Conservation (phyloP, 2,329 filamentous ascomycete species). For the Lachnellula suecica region DNA sequence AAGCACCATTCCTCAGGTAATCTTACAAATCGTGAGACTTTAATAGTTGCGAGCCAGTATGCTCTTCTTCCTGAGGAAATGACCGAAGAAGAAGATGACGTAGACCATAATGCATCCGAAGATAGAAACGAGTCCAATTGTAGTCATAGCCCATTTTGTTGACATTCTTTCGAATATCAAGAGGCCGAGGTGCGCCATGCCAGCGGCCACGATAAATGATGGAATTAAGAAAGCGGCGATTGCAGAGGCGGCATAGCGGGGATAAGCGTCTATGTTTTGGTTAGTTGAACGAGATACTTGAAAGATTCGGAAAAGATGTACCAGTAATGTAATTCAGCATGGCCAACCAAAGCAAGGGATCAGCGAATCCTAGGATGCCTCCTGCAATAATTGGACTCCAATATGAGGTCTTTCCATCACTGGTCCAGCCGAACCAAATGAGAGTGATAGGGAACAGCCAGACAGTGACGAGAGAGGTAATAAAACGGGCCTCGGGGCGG, state of each 20-base stretch:
- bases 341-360: conserved; percentile 42
- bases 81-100: conserved; percentile 41
- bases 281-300: background rate
- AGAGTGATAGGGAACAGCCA: conserved; percentile 43
- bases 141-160: conserved; percentile 42
- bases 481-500: conserved; percentile 41
- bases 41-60: conserved; percentile 36
- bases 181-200: conserved; percentile 38
- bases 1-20: too few species aligned
- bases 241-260: conserved; percentile 40
- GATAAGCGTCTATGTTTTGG: conserved; percentile 36
- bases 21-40: too few species aligned
- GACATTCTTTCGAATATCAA: conserved; percentile 35
- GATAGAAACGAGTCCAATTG: conserved; percentile 40
- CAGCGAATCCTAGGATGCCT: conserved; percentile 39
- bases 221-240: conserved; percentile 44
- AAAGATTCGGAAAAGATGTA: conserved; percentile 2
- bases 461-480: conserved; percentile 40
- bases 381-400: conserved; percentile 42
- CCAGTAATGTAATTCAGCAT: conserved; percentile 44
- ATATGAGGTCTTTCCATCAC: conserved; percentile 37
- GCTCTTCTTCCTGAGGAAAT: conserved; percentile 33
- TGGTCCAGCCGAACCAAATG: conserved; percentile 44
- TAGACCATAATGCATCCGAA: conserved; percentile 40
- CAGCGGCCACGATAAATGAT: conserved; percentile 41